phyloP scores from a whole-genome alignment of 495 filamentous ascomycete genomes.

The Neurospora hispaniola region DNA sequence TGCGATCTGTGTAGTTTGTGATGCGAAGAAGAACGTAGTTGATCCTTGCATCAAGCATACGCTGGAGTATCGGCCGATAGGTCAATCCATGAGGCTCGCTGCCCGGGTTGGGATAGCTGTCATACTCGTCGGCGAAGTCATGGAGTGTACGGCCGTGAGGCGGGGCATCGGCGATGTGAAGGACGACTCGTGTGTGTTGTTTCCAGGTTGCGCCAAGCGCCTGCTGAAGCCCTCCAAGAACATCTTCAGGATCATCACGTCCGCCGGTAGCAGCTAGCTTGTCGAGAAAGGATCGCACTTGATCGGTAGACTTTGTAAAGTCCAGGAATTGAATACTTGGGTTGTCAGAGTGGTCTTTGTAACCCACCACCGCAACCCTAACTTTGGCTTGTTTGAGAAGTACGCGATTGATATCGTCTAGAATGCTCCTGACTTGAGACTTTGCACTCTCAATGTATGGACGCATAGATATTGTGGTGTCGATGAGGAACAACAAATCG shows the following conservation, averaged over 20 bases:
- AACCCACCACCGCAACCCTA: constrained; percentile 31
- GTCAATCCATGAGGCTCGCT: constrained; percentile 25
- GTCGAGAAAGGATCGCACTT: too few relatives aligned
- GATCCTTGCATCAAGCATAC: constrained; percentile 21
- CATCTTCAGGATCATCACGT: too few relatives aligned
- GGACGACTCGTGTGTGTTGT: constrained; percentile 26
- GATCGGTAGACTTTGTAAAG: constrained; percentile 11
- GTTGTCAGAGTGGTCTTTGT: constrained; percentile 33
- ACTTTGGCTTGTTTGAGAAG: constrained; percentile 32
- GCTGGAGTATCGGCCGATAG: constrained; percentile 16
- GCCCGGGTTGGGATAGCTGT: constrained; percentile 18
- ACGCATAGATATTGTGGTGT: constrained; percentile 27
- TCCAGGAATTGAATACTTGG: constrained; percentile 27
- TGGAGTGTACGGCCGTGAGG: constrained; percentile 22
- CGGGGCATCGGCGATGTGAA: constrained; percentile 30
- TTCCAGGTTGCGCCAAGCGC: constrained; percentile 21
- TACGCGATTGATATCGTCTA: constrained; percentile 20
- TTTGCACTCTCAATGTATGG: constrained; percentile 25
- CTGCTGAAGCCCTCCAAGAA: constrained; percentile 21
- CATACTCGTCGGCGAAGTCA: background rate
- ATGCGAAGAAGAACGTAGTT: constrained; percentile 30
- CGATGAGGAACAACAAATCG: constrained; percentile 31
- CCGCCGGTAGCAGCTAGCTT: too few relatives aligned
- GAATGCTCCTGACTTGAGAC: constrained; percentile 23
- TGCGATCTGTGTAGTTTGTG: constrained; percentile 20